A percentile compares a stretch with the other conserved stretches of the same genome.
phyloP scores from a whole-genome alignment of 2,329 filamentous ascomycete genomes.

The Magnaporthiopsis rhizophila region DNA sequence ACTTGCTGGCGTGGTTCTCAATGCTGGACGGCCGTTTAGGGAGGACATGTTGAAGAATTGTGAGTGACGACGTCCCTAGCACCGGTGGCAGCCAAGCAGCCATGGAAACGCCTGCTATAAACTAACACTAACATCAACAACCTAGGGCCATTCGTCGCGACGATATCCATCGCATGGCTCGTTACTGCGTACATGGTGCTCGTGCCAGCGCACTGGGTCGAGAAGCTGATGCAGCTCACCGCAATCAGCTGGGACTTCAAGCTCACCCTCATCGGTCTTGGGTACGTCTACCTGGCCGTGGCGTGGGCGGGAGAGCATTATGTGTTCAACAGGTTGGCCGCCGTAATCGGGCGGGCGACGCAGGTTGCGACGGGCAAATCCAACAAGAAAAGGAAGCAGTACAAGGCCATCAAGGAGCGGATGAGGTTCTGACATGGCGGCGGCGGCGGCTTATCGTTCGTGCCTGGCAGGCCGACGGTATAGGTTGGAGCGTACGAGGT shows the following conservation, averaged over 20 bases:
- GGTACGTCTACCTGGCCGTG: conserved; percentile 56
- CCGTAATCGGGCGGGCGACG: conserved; percentile 55
- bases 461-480: neutral
- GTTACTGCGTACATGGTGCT: conserved; percentile 76
- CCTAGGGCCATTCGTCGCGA: conserved; percentile 73
- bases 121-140: neutral
- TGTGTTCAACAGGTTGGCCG: conserved; percentile 62
- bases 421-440: conserved; percentile 36
- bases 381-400: conserved; percentile 73
- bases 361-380: conserved; percentile 46
- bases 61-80: conserved; percentile 32
- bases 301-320: conserved; percentile 67
- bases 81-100: neutral
- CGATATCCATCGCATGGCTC: conserved; percentile 59
- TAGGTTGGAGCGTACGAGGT: neutral
- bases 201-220: conserved; percentile 61
- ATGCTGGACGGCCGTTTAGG: conserved; percentile 84
- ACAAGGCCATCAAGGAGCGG: conserved; percentile 71
- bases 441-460: neutral
- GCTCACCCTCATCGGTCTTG: conserved; percentile 62
- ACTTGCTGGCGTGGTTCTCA: conserved; percentile 78
- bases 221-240: conserved; percentile 77
- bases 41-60: conserved; percentile 73
- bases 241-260: conserved; percentile 66
- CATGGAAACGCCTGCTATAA: too few species aligned